These are phyloP conservation scores for Leccinum pellstonianum DNA, from an alignment of 768 basidiomycete species.

Conservation along the genomic window DNA sequence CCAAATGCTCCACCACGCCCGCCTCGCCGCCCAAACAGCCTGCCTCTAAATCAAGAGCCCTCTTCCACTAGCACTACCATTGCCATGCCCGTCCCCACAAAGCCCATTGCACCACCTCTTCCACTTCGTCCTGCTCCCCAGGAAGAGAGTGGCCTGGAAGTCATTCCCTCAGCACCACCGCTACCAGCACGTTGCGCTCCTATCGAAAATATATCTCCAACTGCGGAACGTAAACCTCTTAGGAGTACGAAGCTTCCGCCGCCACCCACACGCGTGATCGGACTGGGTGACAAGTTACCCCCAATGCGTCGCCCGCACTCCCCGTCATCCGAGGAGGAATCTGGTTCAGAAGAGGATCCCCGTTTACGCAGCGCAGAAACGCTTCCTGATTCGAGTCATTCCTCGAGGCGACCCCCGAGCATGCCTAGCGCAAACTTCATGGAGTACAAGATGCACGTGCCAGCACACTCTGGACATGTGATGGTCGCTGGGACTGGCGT, in stretches of 20 bases:
- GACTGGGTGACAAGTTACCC: conserved; percentile 66
- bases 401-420: conserved; percentile 54
- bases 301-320: conserved; percentile 49
- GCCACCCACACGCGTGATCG: conserved; percentile 75
- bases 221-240: conserved; percentile 27
- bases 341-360: conserved; percentile 59
- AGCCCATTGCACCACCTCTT: conserved; percentile 37
- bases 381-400: conserved; percentile 67
- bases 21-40: conserved; percentile 15
- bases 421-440: conserved; percentile 33
- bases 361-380: conserved; percentile 45
- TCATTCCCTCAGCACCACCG: conserved; percentile 20
- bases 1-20: conserved; percentile 21
- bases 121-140: conserved; percentile 34
- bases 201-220: conserved; percentile 23
- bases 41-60: background rate
- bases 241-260: conserved; percentile 53
- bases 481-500: conserved; percentile 57
- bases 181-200: conserved; percentile 38
- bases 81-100: conserved; percentile 13
- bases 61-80: background rate
- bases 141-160: conserved; percentile 11
- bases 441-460: conserved; percentile 53
- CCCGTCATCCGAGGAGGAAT: conserved; percentile 51
- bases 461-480: conserved; percentile 52